Conservation (phyloP, 2,329 filamentous ascomycete genomes). For the Aspergillus persii region DNA sequence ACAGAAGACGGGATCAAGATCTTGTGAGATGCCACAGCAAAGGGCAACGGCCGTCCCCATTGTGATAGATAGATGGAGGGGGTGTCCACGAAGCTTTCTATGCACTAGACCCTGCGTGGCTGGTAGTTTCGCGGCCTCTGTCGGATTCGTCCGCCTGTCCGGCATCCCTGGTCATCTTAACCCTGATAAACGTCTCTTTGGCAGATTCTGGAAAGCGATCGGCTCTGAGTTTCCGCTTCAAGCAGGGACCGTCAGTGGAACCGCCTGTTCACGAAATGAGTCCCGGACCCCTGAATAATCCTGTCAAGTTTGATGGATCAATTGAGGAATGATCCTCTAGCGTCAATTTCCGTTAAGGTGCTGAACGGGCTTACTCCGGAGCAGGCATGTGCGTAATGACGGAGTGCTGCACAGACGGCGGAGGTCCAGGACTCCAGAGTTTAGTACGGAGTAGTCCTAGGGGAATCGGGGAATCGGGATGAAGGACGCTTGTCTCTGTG, state of each 20-base stretch:
- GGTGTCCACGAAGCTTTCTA: slow-evolving; percentile 9
- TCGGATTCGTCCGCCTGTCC: background rate
- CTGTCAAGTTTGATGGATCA: slow-evolving; percentile 12
- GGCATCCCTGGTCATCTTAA: background rate
- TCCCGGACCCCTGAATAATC: background rate
- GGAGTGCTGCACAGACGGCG: background rate
- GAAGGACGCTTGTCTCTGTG: background rate
- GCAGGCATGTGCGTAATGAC: background rate
- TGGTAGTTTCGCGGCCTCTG: slow-evolving; percentile 7
- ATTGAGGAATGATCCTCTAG: slow-evolving; percentile 9
- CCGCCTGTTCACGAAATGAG: slow-evolving; percentile 12
- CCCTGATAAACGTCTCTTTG: slow-evolving; percentile 4
- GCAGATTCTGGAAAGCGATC: slow-evolving; percentile 20
- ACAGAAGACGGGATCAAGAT: background rate
- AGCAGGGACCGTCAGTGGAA: slow-evolving; percentile 30
- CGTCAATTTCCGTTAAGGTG: background rate
- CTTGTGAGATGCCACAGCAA: background rate
- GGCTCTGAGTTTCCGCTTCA: slow-evolving; percentile 18
- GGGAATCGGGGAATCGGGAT: background rate
- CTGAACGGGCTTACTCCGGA: background rate
- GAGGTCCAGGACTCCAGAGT: background rate
- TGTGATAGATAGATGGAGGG: background rate
- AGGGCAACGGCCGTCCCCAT: background rate
- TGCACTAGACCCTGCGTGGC: slow-evolving; percentile 4
- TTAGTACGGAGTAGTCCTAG: background rate